phyloP scores from a whole-genome alignment of 179 eudicot species.

The Patellifolia procumbens region DNA sequence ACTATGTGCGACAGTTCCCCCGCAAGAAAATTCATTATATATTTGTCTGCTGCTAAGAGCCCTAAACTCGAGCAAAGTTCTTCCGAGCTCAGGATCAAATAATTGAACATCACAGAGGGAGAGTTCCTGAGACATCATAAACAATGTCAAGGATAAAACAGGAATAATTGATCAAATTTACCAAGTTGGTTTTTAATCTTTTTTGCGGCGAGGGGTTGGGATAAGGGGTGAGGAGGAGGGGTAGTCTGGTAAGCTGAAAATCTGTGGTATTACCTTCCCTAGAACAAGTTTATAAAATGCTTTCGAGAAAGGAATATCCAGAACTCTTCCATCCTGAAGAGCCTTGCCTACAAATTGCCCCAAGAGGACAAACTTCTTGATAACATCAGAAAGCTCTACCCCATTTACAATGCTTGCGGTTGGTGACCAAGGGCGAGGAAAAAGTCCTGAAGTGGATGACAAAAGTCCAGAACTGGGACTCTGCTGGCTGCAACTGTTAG shows the following conservation, averaged over 20 bases:
- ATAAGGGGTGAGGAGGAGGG: neutral
- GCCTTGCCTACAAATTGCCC: constrained; percentile 86
- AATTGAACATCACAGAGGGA: constrained; percentile 77
- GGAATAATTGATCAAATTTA: constrained; percentile 4
- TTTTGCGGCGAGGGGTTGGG: neutral
- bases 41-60: constrained; percentile 67
- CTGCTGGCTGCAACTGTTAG: constrained; percentile 30
- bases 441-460: constrained; percentile 59
- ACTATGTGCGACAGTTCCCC: constrained; percentile 26
- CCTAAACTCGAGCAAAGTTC: constrained; percentile 70
- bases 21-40: constrained; percentile 36
- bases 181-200: neutral
- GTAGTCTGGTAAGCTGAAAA: neutral
- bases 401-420: constrained; percentile 38
- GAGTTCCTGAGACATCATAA: constrained; percentile 60
- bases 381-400: constrained; percentile 55
- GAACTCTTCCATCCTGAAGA: constrained; percentile 89
- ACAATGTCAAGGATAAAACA: neutral
- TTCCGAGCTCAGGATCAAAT: constrained; percentile 85
- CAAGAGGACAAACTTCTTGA: constrained; percentile 63
- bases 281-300: constrained; percentile 87
- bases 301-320: constrained; percentile 89
- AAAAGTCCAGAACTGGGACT: constrained; percentile 35
- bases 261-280: constrained; percentile 61
- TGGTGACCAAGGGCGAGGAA: constrained; percentile 90